phyloP scores from a whole-genome alignment of 768 basidiomycete species.

The Trametes punicea region DNA sequence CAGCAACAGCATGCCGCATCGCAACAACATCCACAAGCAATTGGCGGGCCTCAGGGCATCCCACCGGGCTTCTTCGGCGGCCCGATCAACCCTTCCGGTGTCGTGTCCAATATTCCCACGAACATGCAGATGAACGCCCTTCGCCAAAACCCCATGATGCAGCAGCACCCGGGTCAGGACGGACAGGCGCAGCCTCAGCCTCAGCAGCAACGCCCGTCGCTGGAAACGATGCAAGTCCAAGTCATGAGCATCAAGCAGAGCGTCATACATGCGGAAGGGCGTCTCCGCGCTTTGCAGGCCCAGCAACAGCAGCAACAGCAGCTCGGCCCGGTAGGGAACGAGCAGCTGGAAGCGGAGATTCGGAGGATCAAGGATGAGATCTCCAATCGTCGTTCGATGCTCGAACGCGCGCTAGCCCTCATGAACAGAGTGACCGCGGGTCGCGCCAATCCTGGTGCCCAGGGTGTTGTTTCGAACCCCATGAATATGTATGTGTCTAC shows the following conservation, averaged over 20 bases:
- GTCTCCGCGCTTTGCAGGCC: not conserved
- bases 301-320: conserved; percentile 12
- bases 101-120: conserved; percentile 1
- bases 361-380: conserved; percentile 4
- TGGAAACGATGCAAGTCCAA: conserved; percentile 13
- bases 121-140: conserved; percentile 13
- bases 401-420: not conserved
- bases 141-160: conserved; percentile 7
- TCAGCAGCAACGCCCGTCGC: not conserved
- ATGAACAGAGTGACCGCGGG: not conserved
- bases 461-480: not conserved
- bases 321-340: not conserved
- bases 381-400: not conserved
- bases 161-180: not conserved
- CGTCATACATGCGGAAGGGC: not conserved
- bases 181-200: conserved; percentile 34
- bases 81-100: conserved; percentile 3
- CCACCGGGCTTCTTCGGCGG: conserved; percentile 10
- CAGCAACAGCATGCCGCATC: conserved; percentile 6
- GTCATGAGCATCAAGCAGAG: not conserved
- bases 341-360: conserved; percentile 5
- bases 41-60: conserved; percentile 1
- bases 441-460: not conserved
- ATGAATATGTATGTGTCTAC: not conserved
- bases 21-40: conserved; percentile 7